These are phyloP conservation scores for Orbilia blumenaviensis DNA, from an alignment of 2,329 filamentous ascomycete species.

Conservation along the genomic window DNA sequence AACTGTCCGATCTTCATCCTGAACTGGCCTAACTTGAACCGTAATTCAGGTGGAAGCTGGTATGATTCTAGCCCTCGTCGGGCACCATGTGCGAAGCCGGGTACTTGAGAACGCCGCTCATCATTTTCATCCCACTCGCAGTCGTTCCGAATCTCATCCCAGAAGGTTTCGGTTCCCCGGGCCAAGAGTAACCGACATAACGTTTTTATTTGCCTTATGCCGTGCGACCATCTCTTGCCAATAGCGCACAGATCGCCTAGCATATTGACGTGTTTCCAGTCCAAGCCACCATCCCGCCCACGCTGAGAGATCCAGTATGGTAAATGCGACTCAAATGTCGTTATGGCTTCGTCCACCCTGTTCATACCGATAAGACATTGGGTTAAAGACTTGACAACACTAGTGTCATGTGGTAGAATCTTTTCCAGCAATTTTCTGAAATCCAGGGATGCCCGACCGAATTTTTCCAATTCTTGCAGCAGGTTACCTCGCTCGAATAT, in stretches of 20 bases:
- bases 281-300: conserved; percentile 61
- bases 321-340: conserved; percentile 59
- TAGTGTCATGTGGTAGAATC: conserved; percentile 65
- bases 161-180: conserved; percentile 76
- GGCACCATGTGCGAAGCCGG: conserved; percentile 66
- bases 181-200: conserved; percentile 84
- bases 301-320: conserved; percentile 60
- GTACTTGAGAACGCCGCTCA: conserved; percentile 70
- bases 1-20: conserved; percentile 75
- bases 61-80: conserved; percentile 65
- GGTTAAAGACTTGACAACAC: conserved; percentile 59
- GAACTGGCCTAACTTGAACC: conserved; percentile 83
- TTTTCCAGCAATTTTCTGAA: conserved; percentile 68
- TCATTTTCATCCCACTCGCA: conserved; percentile 86
- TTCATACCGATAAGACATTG: conserved; percentile 59
- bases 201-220: conserved; percentile 74
- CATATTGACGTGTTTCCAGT: conserved; percentile 85
- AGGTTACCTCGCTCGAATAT: conserved; percentile 70
- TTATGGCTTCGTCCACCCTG: conserved; percentile 59
- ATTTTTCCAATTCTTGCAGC: conserved; percentile 67
- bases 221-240: conserved; percentile 70
- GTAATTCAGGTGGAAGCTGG: conserved; percentile 79
- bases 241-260: conserved; percentile 83
- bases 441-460: conserved; percentile 64
- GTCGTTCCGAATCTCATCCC: conserved; percentile 80